Base-by-base conservation (phyloP, 345 rosid species). In the Melaleuca quinquenervia region DNA sequence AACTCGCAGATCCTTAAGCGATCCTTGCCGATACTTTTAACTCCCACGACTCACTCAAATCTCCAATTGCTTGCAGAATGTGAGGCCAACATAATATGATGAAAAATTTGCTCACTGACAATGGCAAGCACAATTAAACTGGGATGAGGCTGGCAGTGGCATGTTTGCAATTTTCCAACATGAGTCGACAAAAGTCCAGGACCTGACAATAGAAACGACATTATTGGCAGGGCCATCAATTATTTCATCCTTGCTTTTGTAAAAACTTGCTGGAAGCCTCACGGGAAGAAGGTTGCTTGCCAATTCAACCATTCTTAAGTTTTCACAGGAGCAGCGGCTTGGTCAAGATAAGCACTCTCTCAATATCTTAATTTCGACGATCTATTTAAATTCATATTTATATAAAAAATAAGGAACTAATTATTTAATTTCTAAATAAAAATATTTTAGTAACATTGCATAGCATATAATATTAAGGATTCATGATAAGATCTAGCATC, bases 281-380 rank as follows among this genome's bases (percentile, higher is more conserved):
- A 3, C 9, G 5, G 12, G 32, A 58, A 58, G 36, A n/a, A 58
- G 70, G 70, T 58, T 58, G 70, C 70, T 58, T 82, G 50, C 51
- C 22, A 58, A 26, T 53, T 12, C 32, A 9, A 26, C 86, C 36
- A 24, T 11, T 48, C 49, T 93, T 92, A 96, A 78, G 92, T 94
- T 48, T 96, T 97, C 97, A 93, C 94, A 27, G 99, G 97, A 83
- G 98, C 94, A 82, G 84, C 93, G 44, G 87, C 98, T 87, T 92
- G 90, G 6, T 88, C 92, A 51, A 89, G 85, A 83, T 88, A 95
- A 76, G 96, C 94, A 85, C 64, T 91, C 48, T 87, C 96, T 86
- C 92, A 32, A 41, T 41, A 41, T 41, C 3, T 41, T 2, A 41
- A 41, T 41, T 41, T 41, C 41, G 41, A 41, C 3, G 41, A 41